phyloP scores from a whole-genome alignment of 495 filamentous ascomycete genomes.

The Filosporella fistucella region DNA sequence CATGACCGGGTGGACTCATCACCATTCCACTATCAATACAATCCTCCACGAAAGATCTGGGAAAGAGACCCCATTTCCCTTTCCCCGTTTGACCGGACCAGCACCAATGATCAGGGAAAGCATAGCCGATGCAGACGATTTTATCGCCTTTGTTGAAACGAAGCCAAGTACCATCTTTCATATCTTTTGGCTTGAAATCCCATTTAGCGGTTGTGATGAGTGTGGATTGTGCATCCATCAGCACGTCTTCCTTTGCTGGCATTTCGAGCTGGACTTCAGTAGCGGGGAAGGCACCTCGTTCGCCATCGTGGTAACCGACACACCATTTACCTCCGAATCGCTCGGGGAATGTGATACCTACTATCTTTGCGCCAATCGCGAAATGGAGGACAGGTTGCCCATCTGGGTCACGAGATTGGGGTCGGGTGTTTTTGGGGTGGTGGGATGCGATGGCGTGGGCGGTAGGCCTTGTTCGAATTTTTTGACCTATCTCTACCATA shows the following conservation, averaged over 20 bases:
- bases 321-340: slow-evolving; percentile 41
- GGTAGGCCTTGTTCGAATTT: slow-evolving; percentile 25
- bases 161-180: slow-evolving; percentile 32
- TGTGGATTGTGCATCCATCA: slow-evolving; percentile 29
- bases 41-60: slow-evolving; percentile 24
- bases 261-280: slow-evolving; percentile 30
- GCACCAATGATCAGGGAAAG: slow-evolving; percentile 36
- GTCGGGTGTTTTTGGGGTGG: slow-evolving; percentile 25
- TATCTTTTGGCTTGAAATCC: slow-evolving; percentile 40
- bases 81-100: slow-evolving; percentile 40
- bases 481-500: slow-evolving; percentile 28
- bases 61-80: slow-evolving; percentile 38
- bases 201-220: slow-evolving; percentile 35
- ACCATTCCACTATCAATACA: slow-evolving; percentile 5
- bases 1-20: not conserved
- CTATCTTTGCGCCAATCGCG: slow-evolving; percentile 35
- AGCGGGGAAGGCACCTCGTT: slow-evolving; percentile 35
- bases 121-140: slow-evolving; percentile 32
- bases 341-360: slow-evolving; percentile 39
- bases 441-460: slow-evolving; percentile 31
- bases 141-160: slow-evolving; percentile 37
- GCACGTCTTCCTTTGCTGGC: slow-evolving; percentile 30
- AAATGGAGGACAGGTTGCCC: slow-evolving; percentile 34
- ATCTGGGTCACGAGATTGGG: slow-evolving; percentile 30
- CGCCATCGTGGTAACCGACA: slow-evolving; percentile 40